Evolutionary conservation across 2,329 filamentous ascomycete genomes (phyloP), one percentile per base, ranked within the genome.

Genomic region (Colletotrichum sidae): DNA sequence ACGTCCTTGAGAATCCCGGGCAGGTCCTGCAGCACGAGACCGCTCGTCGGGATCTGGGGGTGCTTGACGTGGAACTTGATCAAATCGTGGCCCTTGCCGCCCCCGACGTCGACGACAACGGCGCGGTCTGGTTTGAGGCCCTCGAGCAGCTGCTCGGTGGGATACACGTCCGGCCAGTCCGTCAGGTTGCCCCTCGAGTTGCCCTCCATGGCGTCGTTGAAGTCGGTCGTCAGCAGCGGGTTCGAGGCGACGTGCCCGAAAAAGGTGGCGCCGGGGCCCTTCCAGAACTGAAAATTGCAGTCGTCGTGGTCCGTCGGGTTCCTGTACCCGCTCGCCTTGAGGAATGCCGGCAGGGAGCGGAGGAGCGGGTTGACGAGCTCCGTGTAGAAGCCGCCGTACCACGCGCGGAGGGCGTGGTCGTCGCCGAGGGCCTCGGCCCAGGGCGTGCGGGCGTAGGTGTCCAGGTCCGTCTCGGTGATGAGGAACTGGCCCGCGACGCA

Each of bases 171-270:
- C 0, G 73, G 69, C 78, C 78, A 80, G 8, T 76, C 67, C 4
- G 74, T 76, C 35, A 78, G 70, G 56, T 78, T 80, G 67, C 76
- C 75, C 52, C 73, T 74, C 25, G 76, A 77, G 56, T 79, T 76
- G 58, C 76, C 77, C 59, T 77, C 72, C 77, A 79, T 79, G 2
- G 74, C 73, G 56, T 76, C 71, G 45, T 75, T 74, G 64, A 79
- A 79, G 46, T 75, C 70, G 4, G 70, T 61, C 1, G 71, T 72
- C n/a, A 75, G 71, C 4, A 58, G 53, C 3, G 74, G 71, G 34
- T 78, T 68, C 6, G 71, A 63, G 44, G 67, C 70, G n/a, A 79
- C 63, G 15, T 75, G 73, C 12, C 74, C 58, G 63, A 78, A 79
- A 44, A 78, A 66, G 11, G 70, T 76, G 39, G 70, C 65, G 8